These are phyloP conservation scores for Viridothelium virens DNA, from an alignment of 495 filamentous ascomycete genomes.

Conservation along the genomic window DNA sequence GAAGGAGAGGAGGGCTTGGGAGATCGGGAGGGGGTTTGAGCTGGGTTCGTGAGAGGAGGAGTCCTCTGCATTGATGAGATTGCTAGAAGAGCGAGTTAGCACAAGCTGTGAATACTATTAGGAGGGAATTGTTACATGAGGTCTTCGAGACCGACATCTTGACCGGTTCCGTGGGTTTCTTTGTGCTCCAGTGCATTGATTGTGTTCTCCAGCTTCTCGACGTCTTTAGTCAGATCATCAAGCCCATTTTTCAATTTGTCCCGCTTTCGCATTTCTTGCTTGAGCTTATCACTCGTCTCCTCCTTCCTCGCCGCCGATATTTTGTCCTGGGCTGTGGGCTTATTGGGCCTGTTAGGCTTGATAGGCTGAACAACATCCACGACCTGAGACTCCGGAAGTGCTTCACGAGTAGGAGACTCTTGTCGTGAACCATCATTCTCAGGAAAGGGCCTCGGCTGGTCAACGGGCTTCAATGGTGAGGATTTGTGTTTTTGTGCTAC, in stretches of 20 bases:
- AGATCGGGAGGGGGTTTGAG: constrained; percentile 19
- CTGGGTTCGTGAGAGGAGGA: no score
- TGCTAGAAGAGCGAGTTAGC: background rate
- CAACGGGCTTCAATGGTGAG: constrained; percentile 15
- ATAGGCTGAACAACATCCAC: constrained; percentile 10
- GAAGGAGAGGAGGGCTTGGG: constrained; percentile 26
- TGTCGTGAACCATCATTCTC: background rate
- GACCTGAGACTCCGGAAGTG: constrained; percentile 18
- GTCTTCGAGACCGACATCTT: background rate
- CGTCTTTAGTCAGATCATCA: background rate
- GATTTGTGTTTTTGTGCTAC: constrained; percentile 13
- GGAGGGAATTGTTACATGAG: background rate
- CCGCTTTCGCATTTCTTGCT: background rate
- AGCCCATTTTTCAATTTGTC: background rate
- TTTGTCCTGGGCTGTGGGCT: no score
- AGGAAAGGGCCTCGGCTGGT: background rate
- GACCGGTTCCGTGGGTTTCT: background rate
- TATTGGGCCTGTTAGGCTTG: no score
- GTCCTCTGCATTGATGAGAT: background rate
- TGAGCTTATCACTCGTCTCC: background rate
- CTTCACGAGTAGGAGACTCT: background rate
- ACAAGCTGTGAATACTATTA: background rate
- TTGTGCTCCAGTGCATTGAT: background rate
- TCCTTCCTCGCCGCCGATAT: background rate
- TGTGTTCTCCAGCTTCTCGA: background rate